Evolutionary conservation across 805 yeast species (phyloP).

Genomic region (Cyberlindnera maritima): DNA sequence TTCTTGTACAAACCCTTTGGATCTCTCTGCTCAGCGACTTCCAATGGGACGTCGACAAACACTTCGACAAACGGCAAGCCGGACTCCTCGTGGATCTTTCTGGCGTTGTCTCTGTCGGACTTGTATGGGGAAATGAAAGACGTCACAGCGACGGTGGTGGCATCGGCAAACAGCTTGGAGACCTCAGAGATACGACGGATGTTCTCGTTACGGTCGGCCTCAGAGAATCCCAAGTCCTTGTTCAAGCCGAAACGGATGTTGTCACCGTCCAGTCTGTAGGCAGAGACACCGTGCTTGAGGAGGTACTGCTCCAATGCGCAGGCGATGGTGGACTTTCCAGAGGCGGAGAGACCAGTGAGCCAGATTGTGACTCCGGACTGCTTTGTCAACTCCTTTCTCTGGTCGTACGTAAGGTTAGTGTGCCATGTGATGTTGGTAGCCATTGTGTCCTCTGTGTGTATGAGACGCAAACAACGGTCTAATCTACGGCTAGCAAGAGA

Average conservation of each 20-base stretch:
- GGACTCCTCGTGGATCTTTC: conserved; percentile 76
- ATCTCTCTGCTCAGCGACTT: conserved; percentile 94
- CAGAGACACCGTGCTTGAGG: conserved; percentile 62
- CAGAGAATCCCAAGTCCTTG: conserved; percentile 92
- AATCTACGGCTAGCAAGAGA: background rate
- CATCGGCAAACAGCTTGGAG: conserved; percentile 88
- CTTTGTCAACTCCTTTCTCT: conserved; percentile 66
- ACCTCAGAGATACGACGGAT: conserved; percentile 95
- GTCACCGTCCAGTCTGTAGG: conserved; percentile 93
- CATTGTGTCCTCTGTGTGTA: conserved; percentile 41
- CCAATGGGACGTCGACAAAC: conserved; percentile 88
- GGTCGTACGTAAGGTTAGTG: conserved; percentile 78
- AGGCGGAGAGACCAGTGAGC: conserved; percentile 94
- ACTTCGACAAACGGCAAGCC: conserved; percentile 86
- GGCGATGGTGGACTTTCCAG: conserved; percentile 88
- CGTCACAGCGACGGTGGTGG: conserved; percentile 84
- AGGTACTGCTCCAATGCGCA: conserved; percentile 87
- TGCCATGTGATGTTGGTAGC: conserved; percentile 98
- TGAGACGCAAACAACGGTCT: no score
- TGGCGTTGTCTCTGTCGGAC: conserved; percentile 79
- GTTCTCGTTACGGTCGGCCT: conserved; percentile 89
- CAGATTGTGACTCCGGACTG: conserved; percentile 91
- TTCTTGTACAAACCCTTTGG: conserved; percentile 96
- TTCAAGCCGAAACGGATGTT: conserved; percentile 92
- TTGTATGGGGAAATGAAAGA: conserved; percentile 92